phyloP scores from a whole-genome alignment of 441 rosid genomes.

The Eutrema salsugineum region DNA sequence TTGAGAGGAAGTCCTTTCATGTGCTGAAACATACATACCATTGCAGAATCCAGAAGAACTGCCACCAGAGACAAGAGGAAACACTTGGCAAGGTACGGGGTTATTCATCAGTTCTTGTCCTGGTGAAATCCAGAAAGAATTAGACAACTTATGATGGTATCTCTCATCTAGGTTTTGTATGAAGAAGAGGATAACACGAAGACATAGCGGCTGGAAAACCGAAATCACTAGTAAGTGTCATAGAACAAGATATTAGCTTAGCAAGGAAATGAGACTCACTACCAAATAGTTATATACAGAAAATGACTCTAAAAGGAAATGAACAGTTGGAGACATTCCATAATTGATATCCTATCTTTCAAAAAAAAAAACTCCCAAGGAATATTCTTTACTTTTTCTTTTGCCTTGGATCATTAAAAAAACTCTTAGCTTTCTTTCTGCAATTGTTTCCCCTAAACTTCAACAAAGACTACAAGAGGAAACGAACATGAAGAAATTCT shows the following conservation, averaged over 20 bases:
- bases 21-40: slow-evolving; percentile 34
- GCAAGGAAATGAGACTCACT: slow-evolving; percentile 5
- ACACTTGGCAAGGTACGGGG: slow-evolving; percentile 34
- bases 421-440: neutral
- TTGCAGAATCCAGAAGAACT: slow-evolving; percentile 34
- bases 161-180: slow-evolving; percentile 32
- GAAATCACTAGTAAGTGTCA: slow-evolving; percentile 22
- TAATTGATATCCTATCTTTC: slow-evolving; percentile 4
- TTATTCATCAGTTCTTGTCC: slow-evolving; percentile 46
- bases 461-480: neutral
- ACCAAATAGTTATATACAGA: slow-evolving; percentile 11
- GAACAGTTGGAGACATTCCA: neutral
- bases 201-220: slow-evolving; percentile 34
- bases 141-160: slow-evolving; percentile 35
- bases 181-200: slow-evolving; percentile 43
- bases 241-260: slow-evolving; percentile 8
- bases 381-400: slow-evolving; percentile 22
- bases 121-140: slow-evolving; percentile 43
- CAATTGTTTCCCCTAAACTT: neutral
- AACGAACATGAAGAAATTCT: neutral
- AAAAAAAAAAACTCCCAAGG: neutral
- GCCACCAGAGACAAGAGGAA: slow-evolving; percentile 38
- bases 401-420: neutral
- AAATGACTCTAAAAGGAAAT: neutral
- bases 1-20: slow-evolving; percentile 38